Evolutionary conservation across 2,329 filamentous ascomycete genomes (phyloP).

Genomic region (Botryosphaeria dothidea): DNA sequence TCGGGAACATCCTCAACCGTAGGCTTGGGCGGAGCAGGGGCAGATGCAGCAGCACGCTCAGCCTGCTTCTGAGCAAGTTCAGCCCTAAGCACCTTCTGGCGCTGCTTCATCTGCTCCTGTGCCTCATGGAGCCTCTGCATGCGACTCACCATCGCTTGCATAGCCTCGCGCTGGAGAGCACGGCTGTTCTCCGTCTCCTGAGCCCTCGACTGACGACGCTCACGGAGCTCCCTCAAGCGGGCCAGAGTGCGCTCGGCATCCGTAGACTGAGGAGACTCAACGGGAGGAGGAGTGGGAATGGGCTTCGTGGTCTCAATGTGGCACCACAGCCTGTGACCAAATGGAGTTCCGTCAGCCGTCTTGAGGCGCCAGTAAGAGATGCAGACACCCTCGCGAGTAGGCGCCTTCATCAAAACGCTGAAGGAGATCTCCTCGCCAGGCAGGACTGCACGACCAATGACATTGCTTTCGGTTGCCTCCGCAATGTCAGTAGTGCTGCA

Average conservation of each 20-base stretch:
- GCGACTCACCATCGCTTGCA: constrained; percentile 27
- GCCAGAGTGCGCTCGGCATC: constrained; percentile 15
- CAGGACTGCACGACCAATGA: constrained; percentile 67
- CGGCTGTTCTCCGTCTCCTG: constrained; percentile 20
- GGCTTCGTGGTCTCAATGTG: constrained; percentile 68
- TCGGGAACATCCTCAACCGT: constrained; percentile 19
- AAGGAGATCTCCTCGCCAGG: constrained; percentile 78
- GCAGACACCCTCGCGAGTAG: constrained; percentile 70
- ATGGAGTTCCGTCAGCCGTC: constrained; percentile 74
- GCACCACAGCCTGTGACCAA: constrained; percentile 94
- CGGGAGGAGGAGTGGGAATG: background rate
- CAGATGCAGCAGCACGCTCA: background rate
- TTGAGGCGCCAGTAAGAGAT: constrained; percentile 98
- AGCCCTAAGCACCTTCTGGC: constrained; percentile 3
- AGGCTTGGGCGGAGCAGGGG: constrained; percentile 6
- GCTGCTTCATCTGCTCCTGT: constrained; percentile 20
- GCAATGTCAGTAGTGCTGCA: constrained; percentile 76
- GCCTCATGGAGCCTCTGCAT: constrained; percentile 31
- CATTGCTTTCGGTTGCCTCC: constrained; percentile 79
- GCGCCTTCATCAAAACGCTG: constrained; percentile 81
- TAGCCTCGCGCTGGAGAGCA: constrained; percentile 26
- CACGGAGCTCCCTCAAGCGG: constrained; percentile 15
- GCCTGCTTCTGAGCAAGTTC: constrained; percentile 13
- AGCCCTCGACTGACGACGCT: constrained; percentile 16
- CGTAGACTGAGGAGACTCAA: constrained; percentile 16